A percentile compares a stretch with the other conserved stretches of the same genome.
Conservation (phyloP, 2,329 filamentous ascomycete species). For the Colletotrichum sp. region DNA sequence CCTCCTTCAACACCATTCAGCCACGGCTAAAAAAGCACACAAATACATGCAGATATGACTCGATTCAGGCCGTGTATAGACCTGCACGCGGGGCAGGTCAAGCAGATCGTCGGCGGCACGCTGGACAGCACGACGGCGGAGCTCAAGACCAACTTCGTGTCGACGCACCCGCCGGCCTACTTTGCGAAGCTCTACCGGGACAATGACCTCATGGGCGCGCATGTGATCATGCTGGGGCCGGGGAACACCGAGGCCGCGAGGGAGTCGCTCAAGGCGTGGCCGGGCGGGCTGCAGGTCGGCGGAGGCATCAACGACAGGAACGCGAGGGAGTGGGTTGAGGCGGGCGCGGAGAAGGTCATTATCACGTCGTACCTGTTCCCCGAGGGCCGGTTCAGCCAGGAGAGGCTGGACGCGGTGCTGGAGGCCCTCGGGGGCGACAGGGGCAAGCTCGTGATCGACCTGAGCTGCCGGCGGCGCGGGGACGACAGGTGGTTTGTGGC, state of each 20-base stretch:
- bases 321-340: slow-evolving; percentile 83
- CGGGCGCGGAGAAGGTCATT: slow-evolving; percentile 93
- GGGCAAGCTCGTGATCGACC: slow-evolving; percentile 87
- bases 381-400: slow-evolving; percentile 78
- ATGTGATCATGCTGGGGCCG: slow-evolving; percentile 96
- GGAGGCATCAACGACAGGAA: slow-evolving; percentile 92
- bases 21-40: not conserved
- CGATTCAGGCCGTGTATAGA: slow-evolving; percentile 96
- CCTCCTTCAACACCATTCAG: not conserved
- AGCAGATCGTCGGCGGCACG: slow-evolving; percentile 97
- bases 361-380: slow-evolving; percentile 97
- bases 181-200: slow-evolving; percentile 84
- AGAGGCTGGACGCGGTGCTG: slow-evolving; percentile 77
- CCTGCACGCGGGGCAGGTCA: slow-evolving; percentile 94
- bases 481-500: slow-evolving; percentile 88
- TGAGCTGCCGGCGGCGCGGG: slow-evolving; percentile 83
- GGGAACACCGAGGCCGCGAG: slow-evolving; percentile 82
- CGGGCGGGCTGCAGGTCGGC: slow-evolving; percentile 81
- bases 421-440: slow-evolving; percentile 74
- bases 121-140: slow-evolving; percentile 69
- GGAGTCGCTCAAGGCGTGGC: slow-evolving; percentile 81
- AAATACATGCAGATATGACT: slow-evolving; percentile 67
- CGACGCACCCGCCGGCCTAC: slow-evolving; percentile 78
- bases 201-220: slow-evolving; percentile 75
- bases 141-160: slow-evolving; percentile 92